Conservation (phyloP, 768 basidiomycete species). For the Termitomyces sp. region DNA sequence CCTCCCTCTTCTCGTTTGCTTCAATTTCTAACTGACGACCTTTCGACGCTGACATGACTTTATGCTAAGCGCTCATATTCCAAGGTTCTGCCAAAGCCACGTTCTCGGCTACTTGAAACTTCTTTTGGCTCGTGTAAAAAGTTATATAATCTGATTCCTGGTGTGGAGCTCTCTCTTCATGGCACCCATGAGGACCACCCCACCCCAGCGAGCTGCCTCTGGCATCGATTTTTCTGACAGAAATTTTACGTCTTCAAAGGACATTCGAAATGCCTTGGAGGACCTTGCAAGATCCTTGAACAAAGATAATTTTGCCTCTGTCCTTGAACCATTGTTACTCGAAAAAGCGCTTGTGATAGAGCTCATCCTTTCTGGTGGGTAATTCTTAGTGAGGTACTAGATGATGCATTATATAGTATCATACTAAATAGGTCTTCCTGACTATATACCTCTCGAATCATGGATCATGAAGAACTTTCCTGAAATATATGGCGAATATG, state of each 20-base stretch:
- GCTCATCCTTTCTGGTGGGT: constrained; percentile 20
- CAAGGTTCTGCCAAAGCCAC: neutral
- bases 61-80: neutral
- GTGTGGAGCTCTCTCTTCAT: neutral
- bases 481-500: neutral
- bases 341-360: constrained; percentile 17
- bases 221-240: constrained; percentile 16
- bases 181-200: neutral
- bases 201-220: constrained; percentile 16
- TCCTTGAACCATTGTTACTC: constrained; percentile 17
- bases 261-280: constrained; percentile 14
- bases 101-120: neutral
- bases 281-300: constrained; percentile 19
- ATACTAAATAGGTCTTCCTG: constrained; percentile 7
- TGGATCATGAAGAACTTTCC: constrained; percentile 30
- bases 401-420: neutral
- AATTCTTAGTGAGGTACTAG: constrained; percentile 1
- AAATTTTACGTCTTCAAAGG: constrained; percentile 10
- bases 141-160: neutral
- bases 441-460: constrained; percentile 9
- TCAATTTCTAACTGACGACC: neutral
- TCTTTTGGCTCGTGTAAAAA: neutral
- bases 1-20: too few relatives aligned
- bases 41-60: neutral
- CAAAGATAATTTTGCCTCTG: constrained; percentile 13